A percentile compares a stretch with the other conserved stretches of the same genome.
These are phyloP conservation scores for Guadua angustifolia DNA, from an alignment of 176 grass and related monocot species.

Conservation along the genomic window DNA sequence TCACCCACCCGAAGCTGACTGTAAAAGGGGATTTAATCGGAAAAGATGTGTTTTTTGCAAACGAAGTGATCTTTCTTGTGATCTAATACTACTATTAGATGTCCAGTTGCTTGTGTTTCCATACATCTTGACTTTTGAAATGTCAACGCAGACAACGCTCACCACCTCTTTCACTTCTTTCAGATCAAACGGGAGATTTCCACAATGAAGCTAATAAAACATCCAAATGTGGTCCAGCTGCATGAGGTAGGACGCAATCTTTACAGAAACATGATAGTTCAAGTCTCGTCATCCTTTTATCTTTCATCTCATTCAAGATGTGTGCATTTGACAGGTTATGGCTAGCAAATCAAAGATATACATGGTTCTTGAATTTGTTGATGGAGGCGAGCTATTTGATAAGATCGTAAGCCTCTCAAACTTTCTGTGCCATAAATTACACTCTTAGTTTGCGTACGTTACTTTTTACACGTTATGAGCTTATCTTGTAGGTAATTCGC, in stretches of 20 bases:
- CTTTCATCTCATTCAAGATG: background rate
- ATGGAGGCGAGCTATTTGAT: conserved; percentile 96
- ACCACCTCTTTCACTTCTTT: conserved; percentile 17
- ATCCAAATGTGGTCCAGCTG: conserved; percentile 90
- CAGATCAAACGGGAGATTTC: conserved; percentile 98
- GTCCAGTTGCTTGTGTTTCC: background rate
- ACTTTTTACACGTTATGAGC: background rate
- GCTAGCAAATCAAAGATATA: conserved; percentile 97
- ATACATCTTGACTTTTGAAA: background rate
- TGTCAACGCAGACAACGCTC: background rate
- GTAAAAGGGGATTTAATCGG: background rate
- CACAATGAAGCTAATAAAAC: conserved; percentile 96
- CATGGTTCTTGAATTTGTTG: conserved; percentile 97
- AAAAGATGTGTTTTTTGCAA: background rate
- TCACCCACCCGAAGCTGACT: background rate
- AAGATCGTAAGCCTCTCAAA: conserved; percentile 74
- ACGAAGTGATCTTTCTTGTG: background rate
- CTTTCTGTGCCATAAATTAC: conserved; percentile 6
- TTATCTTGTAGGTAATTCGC: background rate
- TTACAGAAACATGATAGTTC: background rate
- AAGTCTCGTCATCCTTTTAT: background rate
- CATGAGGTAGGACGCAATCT: conserved; percentile 64
- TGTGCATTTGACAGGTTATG: conserved; percentile 72
- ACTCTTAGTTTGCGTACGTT: background rate
- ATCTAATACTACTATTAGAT: background rate